Evolutionary conservation across 352 stramenopile genomes (phyloP).

Genomic region (Phytophthora pinifolia): DNA sequence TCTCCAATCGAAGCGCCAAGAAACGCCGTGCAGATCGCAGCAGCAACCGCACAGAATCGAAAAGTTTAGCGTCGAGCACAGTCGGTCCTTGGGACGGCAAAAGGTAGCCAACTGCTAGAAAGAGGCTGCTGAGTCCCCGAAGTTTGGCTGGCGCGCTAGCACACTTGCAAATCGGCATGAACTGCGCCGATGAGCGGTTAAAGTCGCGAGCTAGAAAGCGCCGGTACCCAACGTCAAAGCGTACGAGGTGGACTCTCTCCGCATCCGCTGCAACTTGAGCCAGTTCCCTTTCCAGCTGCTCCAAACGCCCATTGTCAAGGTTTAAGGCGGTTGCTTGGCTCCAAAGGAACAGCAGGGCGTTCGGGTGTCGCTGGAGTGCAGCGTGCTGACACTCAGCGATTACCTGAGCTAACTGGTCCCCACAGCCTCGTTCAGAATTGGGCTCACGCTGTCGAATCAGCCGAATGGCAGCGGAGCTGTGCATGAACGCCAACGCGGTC

Average conservation of each 20-base stretch:
- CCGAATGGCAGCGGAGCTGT: constrained; percentile 28
- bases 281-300: constrained; percentile 16
- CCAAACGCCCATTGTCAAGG: constrained; percentile 10
- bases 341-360: constrained; percentile 44
- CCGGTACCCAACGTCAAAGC: constrained; percentile 40
- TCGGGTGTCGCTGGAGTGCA: constrained; percentile 24
- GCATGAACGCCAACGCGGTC: constrained; percentile 35
- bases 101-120: constrained; percentile 38
- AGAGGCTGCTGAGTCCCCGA: constrained; percentile 42
- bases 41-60: constrained; percentile 39
- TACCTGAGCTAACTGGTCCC: constrained; percentile 1
- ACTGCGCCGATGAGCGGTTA: constrained; percentile 28
- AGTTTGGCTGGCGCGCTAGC: constrained; percentile 36
- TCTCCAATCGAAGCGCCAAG: constrained; percentile 20
- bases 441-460: constrained; percentile 20
- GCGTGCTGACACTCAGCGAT: constrained; percentile 12
- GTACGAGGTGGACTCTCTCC: constrained; percentile 37
- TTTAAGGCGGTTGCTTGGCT: constrained; percentile 13
- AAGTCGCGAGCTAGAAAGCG: constrained; percentile 32
- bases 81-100: constrained; percentile 4
- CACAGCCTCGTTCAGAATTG: constrained; percentile 4
- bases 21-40: constrained; percentile 41
- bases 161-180: constrained; percentile 41
- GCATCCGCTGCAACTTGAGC: constrained; percentile 4
- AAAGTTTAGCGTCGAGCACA: constrained; percentile 21